phyloP scores from a whole-genome alignment of 352 stramenopile species.

The Hyaloperonospora brassicae region DNA sequence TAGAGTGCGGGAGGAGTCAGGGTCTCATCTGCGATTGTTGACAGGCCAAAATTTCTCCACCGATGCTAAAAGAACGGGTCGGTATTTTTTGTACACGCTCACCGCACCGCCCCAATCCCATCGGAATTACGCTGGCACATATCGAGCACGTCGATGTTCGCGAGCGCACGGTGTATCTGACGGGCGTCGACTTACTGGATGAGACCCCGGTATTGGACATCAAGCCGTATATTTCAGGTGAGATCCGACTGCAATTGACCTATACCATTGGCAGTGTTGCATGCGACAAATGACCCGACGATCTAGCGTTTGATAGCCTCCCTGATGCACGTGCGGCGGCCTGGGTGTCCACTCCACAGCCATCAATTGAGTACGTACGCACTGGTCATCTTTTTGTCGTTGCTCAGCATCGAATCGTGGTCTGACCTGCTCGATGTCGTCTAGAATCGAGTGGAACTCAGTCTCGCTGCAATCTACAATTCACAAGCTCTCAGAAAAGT shows the following conservation, averaged over 20 bases:
- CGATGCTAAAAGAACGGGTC: conserved; percentile 64
- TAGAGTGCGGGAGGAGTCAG: too few species aligned
- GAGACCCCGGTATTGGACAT: conserved; percentile 97
- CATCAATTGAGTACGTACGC: conserved; percentile 30
- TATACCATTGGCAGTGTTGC: background rate
- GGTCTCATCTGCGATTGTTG: background rate
- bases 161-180: conserved; percentile 61
- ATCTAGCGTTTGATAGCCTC: conserved; percentile 44
- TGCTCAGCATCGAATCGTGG: background rate
- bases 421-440: background rate
- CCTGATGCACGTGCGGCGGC: conserved; percentile 30
- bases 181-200: conserved; percentile 90
- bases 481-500: conserved; percentile 29
- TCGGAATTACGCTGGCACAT: conserved; percentile 88
- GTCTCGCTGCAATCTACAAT: conserved; percentile 19
- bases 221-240: conserved; percentile 94
- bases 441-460: conserved; percentile 44
- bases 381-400: too few species aligned
- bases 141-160: conserved; percentile 72
- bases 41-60: conserved; percentile 64
- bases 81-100: conserved; percentile 95
- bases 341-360: conserved; percentile 38
- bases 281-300: background rate
- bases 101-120: conserved; percentile 94
- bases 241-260: background rate